Evolutionary conservation across 495 filamentous ascomycete species (phyloP).

Genomic region (Penicillium bovifimosum): DNA sequence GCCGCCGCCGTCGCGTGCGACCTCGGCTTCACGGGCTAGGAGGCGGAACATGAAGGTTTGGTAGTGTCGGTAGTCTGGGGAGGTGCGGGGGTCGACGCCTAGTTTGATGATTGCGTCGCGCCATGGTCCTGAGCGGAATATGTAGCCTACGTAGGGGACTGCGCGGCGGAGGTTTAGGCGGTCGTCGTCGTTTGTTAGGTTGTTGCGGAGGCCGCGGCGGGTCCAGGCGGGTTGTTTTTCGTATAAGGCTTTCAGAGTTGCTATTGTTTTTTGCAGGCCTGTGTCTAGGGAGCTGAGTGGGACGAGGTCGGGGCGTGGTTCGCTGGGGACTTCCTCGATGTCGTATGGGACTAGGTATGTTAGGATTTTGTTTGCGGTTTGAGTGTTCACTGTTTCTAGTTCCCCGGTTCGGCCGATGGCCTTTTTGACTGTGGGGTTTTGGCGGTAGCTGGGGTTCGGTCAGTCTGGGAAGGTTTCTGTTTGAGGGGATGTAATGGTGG

Average conservation of each 20-base stretch:
- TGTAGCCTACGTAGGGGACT: constrained; percentile 75
- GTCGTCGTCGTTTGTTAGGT: constrained; percentile 41
- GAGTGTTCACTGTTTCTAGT: constrained; percentile 47
- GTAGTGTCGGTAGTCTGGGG: constrained; percentile 69
- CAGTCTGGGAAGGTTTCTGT: background rate
- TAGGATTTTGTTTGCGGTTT: constrained; percentile 43
- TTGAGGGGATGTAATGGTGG: background rate
- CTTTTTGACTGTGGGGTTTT: constrained; percentile 54
- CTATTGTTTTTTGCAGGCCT: constrained; percentile 53
- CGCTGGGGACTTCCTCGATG: constrained; percentile 42
- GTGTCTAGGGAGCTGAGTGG: constrained; percentile 42
- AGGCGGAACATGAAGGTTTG: constrained; percentile 81
- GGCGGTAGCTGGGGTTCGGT: constrained; percentile 41
- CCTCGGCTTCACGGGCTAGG: constrained; percentile 68
- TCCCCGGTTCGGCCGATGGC: constrained; percentile 47
- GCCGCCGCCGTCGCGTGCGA: constrained; percentile 71
- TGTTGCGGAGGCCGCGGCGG: constrained; percentile 68
- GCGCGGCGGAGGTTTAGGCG: constrained; percentile 56
- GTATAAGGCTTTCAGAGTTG: constrained; percentile 54
- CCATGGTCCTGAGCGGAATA: constrained; percentile 87
- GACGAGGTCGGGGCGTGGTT: constrained; percentile 45
- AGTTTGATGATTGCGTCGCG: constrained; percentile 77
- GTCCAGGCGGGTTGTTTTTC: constrained; percentile 79
- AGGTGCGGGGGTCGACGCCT: constrained; percentile 76
- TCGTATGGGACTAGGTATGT: constrained; percentile 61